Evolutionary conservation across 169 alveolate genomes (phyloP).

Genomic region (Perkinsus olseni): DNA sequence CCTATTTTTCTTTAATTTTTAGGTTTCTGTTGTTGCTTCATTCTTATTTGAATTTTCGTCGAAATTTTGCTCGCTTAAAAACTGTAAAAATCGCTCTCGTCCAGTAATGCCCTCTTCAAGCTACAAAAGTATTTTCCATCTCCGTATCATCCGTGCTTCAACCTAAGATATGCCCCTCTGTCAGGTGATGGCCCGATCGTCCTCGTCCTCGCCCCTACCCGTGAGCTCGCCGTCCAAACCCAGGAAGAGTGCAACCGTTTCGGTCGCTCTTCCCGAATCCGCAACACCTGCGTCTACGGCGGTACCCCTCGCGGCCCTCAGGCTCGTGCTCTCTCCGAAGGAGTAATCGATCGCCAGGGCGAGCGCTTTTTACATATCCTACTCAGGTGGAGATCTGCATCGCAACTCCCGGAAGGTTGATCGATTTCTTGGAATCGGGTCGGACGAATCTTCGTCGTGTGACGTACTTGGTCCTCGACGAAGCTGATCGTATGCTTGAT

Average conservation of each 20-base stretch:
- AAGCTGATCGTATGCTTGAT: conserved; percentile 97
- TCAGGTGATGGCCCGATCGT: conserved; percentile 95
- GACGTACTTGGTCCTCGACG: conserved; percentile 96
- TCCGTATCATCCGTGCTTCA: too few species aligned
- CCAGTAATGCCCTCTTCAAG: too few species aligned
- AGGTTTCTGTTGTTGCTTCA: not conserved
- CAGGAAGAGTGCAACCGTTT: conserved; percentile 79
- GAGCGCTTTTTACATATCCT: not conserved
- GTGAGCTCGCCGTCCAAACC: conserved; percentile 96
- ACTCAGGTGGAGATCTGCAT: conserved; percentile 82
- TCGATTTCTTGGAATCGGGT: conserved; percentile 83
- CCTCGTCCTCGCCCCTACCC: conserved; percentile 96
- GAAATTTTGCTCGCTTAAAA: too few species aligned
- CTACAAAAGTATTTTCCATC: too few species aligned
- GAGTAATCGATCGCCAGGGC: conserved; percentile 42
- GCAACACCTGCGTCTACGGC: conserved; percentile 81
- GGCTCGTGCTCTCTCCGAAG: conserved; percentile 70
- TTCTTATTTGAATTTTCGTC: too few species aligned
- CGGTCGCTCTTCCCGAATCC: conserved; percentile 67
- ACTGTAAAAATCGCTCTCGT: too few species aligned
- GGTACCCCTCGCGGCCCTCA: conserved; percentile 86
- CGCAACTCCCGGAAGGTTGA: conserved; percentile 93
- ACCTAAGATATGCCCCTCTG: conserved; percentile 20
- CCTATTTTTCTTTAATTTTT: not conserved
- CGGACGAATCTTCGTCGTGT: conserved; percentile 87